Percentiles rank a stretch among this genome's conserved stretches.
phyloP scores from a whole-genome alignment of 176 grass and related monocot genomes.

The Phragmites australis region DNA sequence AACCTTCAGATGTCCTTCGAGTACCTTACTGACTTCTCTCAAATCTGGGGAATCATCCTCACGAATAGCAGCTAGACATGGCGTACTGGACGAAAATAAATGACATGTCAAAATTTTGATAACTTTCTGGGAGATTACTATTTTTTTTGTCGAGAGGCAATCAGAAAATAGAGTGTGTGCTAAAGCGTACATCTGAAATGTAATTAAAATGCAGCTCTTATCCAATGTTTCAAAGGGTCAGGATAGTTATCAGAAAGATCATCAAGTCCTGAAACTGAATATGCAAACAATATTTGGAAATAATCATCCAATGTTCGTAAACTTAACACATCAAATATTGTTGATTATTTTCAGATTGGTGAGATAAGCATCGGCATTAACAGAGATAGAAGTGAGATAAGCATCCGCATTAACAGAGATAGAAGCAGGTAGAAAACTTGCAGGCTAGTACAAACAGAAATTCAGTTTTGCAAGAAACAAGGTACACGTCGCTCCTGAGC shows the following conservation, averaged over 20 bases:
- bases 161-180: not conserved
- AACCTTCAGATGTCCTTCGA: constrained; percentile 70
- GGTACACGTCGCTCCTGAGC: too few species aligned
- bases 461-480: too few species aligned
- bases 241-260: not conserved
- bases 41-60: constrained; percentile 71
- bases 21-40: constrained; percentile 54
- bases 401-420: not conserved
- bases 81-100: constrained; percentile 47
- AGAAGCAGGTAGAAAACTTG: not conserved
- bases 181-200: not conserved
- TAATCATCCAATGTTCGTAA: not conserved
- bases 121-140: not conserved
- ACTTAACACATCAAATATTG: not conserved
- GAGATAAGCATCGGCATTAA: not conserved
- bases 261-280: not conserved
- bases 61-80: constrained; percentile 63
- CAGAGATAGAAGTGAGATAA: not conserved
- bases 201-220: not conserved
- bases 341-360: not conserved
- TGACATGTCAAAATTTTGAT: not conserved
- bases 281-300: not conserved
- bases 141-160: not conserved
- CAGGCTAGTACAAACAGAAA: not conserved
- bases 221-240: not conserved